phyloP scores from a whole-genome alignment of 768 basidiomycete species.

The Calocybe cyanea region DNA sequence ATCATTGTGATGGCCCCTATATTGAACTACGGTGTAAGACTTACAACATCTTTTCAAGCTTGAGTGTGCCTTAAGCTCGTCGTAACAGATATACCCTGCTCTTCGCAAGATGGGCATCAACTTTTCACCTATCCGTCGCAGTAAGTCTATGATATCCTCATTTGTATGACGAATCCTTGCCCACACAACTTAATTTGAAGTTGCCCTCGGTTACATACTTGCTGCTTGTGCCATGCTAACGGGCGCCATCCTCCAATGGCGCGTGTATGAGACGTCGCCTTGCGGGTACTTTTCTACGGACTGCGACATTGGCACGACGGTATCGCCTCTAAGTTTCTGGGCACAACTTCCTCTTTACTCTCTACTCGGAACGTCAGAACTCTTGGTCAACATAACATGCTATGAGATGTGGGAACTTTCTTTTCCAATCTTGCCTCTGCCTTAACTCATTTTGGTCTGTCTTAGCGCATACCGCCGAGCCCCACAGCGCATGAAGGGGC shows the following conservation, averaged over 20 bases:
- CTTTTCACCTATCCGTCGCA: slow-evolving; percentile 25
- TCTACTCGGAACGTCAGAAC: slow-evolving; percentile 20
- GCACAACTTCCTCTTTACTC: slow-evolving; percentile 19
- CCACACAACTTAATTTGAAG: not conserved
- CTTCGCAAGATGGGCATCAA: slow-evolving; percentile 26
- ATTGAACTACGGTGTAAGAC: slow-evolving; percentile 19
- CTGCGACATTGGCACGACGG: slow-evolving; percentile 19
- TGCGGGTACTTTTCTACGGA: slow-evolving; percentile 20
- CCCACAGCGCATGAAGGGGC: slow-evolving; percentile 38
- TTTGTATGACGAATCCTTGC: too few relatives aligned
- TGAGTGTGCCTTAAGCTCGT: too few relatives aligned
- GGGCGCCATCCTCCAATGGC: slow-evolving; percentile 22
- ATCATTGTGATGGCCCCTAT: slow-evolving; percentile 26
- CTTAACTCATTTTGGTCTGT: not conserved
- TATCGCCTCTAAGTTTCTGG: slow-evolving; percentile 23
- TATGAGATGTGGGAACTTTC: slow-evolving; percentile 9
- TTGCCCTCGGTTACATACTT: slow-evolving; percentile 19
- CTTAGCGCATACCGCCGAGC: slow-evolving; percentile 35
- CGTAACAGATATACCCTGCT: slow-evolving; percentile 22
- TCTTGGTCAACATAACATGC: slow-evolving; percentile 14
- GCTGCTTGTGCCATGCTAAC: slow-evolving; percentile 16
- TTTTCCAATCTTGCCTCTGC: not conserved
- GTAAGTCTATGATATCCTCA: slow-evolving; percentile 19
- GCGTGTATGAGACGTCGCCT: slow-evolving; percentile 20
- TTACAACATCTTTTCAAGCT: not conserved